Conservation (phyloP, 108 stramenopile species). For the Cyclotella choctawhatcheeana region DNA sequence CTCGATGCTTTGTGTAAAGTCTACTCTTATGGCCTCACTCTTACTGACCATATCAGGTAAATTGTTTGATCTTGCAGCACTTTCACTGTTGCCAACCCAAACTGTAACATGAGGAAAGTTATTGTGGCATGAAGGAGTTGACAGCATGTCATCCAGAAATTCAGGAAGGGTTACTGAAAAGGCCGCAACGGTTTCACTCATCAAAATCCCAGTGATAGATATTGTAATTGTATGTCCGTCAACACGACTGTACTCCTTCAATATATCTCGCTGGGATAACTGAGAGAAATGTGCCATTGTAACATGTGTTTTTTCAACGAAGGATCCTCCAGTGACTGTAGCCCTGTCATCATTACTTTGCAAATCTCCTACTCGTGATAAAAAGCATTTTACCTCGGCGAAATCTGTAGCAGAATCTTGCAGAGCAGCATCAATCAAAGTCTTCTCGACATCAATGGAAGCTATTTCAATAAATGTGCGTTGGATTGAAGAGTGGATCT, state of each 20-base stretch:
- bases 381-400: slow-evolving; percentile 1
- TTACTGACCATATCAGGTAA: slow-evolving; percentile 57
- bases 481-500: background rate
- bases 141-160: slow-evolving; percentile 3
- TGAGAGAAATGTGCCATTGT: slow-evolving; percentile 63
- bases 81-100: slow-evolving; percentile 56
- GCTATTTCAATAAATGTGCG: slow-evolving; percentile 24
- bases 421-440: slow-evolving; percentile 35
- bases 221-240: slow-evolving; percentile 37
- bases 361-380: background rate
- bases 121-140: slow-evolving; percentile 58
- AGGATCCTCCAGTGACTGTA: background rate
- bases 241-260: slow-evolving; percentile 33
- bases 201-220: slow-evolving; percentile 42
- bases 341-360: background rate
- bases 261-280: slow-evolving; percentile 40
- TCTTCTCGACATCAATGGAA: slow-evolving; percentile 23
- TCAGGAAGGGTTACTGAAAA: slow-evolving; percentile 53
- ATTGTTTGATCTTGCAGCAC: slow-evolving; percentile 62
- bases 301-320: slow-evolving; percentile 59
- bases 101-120: slow-evolving; percentile 80
- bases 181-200: slow-evolving; percentile 59
- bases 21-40: slow-evolving; percentile 43
- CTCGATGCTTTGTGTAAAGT: slow-evolving; percentile 15
- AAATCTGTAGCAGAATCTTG: background rate